Base-by-base conservation (phyloP, 306 rosid genomes). In the Vicia sativa region DNA sequence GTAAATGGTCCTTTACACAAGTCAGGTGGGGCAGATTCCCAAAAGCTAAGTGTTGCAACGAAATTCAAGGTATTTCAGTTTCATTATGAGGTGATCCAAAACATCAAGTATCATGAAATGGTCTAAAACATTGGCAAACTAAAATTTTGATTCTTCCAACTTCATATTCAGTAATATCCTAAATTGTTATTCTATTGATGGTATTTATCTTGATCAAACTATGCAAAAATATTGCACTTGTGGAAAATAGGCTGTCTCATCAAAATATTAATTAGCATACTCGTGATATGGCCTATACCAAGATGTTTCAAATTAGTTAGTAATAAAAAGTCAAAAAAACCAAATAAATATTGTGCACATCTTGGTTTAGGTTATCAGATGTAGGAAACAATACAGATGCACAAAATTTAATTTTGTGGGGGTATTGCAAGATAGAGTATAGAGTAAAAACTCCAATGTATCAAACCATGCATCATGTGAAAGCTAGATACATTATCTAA, bases 11-110 rank as follows among this genome's bases (percentile, higher is more conserved):
- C 97, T 56, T 82, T 80, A 69, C 89, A 90, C 65, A 93, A 90
- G 81, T 85, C 81, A 62, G 96, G 99, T 48, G 95, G 99, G 49
- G 96, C 96, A 63, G 99, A 93, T 65, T 93, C 99, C 74, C 99
- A 90, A 70, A 93, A 93, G 85, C 81, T 93, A 80, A 93, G 99
- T 79, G 99, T 93, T 21, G 96, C 96, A 31, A 90, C 95, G 52
- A 93, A 93, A 80, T 93, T 93, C 79, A 93, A 93, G 97, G 99
- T 90, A 82, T 42, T 6, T 35, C 8, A 19, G 68, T 29, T 68
- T 19, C 57, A 52, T 66, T 21, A 78, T 19, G 15, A 76, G 19
- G 68, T 74, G 71, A 21, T 56, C 11, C 45, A 7, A 45, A 61
- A 26, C 18, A 10, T 62, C 10, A 43, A 12, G 54, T 72, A 58